These are phyloP conservation scores for Crithidia fasciculata DNA, from an alignment of 208 protist genomes.

Conservation along the genomic window DNA sequence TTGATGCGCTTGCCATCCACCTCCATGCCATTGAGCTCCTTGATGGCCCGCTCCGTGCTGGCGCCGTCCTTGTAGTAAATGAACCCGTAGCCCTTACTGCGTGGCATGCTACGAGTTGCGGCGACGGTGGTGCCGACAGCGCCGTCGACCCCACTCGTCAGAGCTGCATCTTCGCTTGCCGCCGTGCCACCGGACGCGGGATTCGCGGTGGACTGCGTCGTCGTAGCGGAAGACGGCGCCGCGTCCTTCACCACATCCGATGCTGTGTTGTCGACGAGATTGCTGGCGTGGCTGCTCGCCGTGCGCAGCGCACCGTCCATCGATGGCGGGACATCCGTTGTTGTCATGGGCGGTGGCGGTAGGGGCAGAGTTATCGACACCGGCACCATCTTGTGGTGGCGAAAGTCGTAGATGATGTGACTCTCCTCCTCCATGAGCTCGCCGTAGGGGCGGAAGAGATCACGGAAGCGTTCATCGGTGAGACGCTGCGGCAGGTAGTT, in stretches of 20 bases:
- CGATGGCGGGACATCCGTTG: no score
- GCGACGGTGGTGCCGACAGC: background rate
- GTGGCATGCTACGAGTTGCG: conserved; percentile 15
- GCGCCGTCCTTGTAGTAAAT: conserved; percentile 71
- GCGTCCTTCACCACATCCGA: background rate
- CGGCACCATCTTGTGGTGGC: conserved; percentile 20
- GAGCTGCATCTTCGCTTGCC: no score
- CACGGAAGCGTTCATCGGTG: conserved; percentile 50
- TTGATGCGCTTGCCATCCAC: conserved; percentile 57
- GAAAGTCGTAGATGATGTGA: conserved; percentile 71
- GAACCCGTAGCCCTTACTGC: conserved; percentile 82
- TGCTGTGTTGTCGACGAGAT: background rate
- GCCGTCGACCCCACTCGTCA: background rate
- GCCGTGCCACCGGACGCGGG: no score
- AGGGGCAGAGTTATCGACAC: background rate
- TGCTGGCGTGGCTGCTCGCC: background rate
- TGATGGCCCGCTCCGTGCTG: conserved; percentile 55
- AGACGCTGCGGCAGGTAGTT: conserved; percentile 67
- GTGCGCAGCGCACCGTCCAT: no score
- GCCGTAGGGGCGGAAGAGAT: conserved; percentile 58
- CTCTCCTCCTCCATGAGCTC: conserved; percentile 41
- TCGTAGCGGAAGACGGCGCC: background rate
- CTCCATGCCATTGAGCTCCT: conserved; percentile 58
- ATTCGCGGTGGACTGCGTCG: background rate
- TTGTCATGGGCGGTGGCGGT: no score